Evolutionary conservation across 202 grass and related monocot species (phyloP).

Genomic region (Setaria viridis): DNA sequence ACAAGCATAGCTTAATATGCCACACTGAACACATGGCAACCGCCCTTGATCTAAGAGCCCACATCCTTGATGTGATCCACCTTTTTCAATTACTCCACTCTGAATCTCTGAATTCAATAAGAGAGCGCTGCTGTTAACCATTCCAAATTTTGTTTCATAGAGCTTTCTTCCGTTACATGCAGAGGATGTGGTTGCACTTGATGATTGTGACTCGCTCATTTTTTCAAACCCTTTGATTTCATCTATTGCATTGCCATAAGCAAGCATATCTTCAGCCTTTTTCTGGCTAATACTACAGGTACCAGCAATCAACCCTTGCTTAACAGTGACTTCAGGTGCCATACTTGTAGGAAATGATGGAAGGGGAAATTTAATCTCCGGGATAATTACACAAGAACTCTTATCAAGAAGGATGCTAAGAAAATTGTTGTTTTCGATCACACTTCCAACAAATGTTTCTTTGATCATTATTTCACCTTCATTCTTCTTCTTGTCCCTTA

Average conservation of each 20-base stretch:
- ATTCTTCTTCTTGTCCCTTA: constrained; percentile 90
- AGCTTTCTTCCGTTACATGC: constrained; percentile 54
- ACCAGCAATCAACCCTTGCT: constrained; percentile 61
- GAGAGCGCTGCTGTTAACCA: constrained; percentile 47
- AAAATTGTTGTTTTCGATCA: constrained; percentile 87
- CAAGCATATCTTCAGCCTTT: constrained; percentile 49
- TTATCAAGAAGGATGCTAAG: constrained; percentile 86
- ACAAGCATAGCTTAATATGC: constrained; percentile 96
- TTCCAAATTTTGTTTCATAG: constrained; percentile 64
- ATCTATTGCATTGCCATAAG: constrained; percentile 38
- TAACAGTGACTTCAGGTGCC: constrained; percentile 57
- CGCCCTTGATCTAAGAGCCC: constrained; percentile 88
- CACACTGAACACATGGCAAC: constrained; percentile 92
- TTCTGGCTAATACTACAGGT: constrained; percentile 47
- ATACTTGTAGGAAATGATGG: constrained; percentile 49
- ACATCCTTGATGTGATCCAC: constrained; percentile 44
- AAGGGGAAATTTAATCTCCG: constrained; percentile 61
- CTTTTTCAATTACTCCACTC: constrained; percentile 50
- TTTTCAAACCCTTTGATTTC: constrained; percentile 35
- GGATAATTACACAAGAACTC: constrained; percentile 79
- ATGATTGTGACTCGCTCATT: constrained; percentile 40
- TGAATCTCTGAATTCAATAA: constrained; percentile 60
- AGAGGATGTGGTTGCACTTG: constrained; percentile 43
- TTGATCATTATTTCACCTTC: constrained; percentile 91
- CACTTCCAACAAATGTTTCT: constrained; percentile 81